Percentiles rank a stretch among this genome's conserved stretches.
These are phyloP conservation scores for Limonomyces culmigenus DNA, from an alignment of 1,284 basidiomycete species.

Conservation along the genomic window DNA sequence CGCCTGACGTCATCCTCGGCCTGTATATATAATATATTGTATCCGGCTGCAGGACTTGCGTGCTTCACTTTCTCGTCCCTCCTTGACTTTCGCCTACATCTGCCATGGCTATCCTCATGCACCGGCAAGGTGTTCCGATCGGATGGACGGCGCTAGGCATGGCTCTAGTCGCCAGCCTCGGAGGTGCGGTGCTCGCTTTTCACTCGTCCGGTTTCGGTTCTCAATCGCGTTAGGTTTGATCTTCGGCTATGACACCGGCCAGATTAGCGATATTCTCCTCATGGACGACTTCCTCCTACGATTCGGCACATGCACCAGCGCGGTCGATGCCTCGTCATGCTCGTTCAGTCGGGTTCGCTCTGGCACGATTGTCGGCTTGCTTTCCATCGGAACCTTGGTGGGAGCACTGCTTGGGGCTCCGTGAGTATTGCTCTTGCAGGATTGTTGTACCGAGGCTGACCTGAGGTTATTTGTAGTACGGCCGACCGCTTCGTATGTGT, in stretches of 20 bases:
- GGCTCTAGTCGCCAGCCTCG: slow-evolving; percentile 59
- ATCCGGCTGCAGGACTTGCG: too few relatives aligned
- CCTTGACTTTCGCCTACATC: not conserved
- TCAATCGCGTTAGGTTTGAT: too few relatives aligned
- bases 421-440: slow-evolving; percentile 17
- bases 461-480: slow-evolving; percentile 1
- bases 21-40: too few relatives aligned
- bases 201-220: too few relatives aligned
- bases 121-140: slow-evolving; percentile 20
- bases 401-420: slow-evolving; percentile 46
- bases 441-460: too few relatives aligned
- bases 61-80: too few relatives aligned
- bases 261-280: slow-evolving; percentile 61
- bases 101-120: not conserved
- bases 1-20: too few relatives aligned
- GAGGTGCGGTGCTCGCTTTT: slow-evolving; percentile 56
- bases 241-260: slow-evolving; percentile 64
- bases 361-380: slow-evolving; percentile 53
- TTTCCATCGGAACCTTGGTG: slow-evolving; percentile 46
- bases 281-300: slow-evolving; percentile 59
- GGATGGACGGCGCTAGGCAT: slow-evolving; percentile 47
- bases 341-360: slow-evolving; percentile 33
- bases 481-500: not conserved
- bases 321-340: slow-evolving; percentile 18
- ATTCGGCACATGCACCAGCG: slow-evolving; percentile 30